Evolutionary conservation across 345 rosid genomes (phyloP).

Genomic region (Aethionema arabicum): DNA sequence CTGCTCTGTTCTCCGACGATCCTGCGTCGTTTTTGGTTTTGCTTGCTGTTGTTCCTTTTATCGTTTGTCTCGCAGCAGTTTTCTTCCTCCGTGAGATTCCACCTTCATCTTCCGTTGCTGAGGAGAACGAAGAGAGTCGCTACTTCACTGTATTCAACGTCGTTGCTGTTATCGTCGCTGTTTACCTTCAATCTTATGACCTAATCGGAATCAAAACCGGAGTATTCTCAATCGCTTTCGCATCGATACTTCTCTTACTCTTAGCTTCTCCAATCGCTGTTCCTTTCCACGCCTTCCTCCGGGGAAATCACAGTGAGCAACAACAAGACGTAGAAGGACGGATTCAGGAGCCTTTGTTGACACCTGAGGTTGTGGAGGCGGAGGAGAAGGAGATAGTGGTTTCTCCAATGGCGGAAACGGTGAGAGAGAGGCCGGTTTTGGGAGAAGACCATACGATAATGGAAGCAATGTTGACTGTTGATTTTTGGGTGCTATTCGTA

Average conservation of each 20-base stretch:
- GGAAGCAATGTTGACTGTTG: conserved; percentile 63
- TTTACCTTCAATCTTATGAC: conserved; percentile 68
- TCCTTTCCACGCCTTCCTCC: conserved; percentile 50
- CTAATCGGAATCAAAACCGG: conserved; percentile 46
- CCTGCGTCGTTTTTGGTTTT: conserved; percentile 64
- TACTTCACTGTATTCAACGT: conserved; percentile 63
- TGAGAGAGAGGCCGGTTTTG: conserved; percentile 47
- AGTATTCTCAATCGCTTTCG: conserved; percentile 44
- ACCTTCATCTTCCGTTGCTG: conserved; percentile 41
- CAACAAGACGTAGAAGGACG: conserved; percentile 43
- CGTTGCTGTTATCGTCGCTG: conserved; percentile 71
- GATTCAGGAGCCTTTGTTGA: conserved; percentile 52
- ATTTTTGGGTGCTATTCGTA: conserved; percentile 80
- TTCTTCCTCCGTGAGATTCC: conserved; percentile 87
- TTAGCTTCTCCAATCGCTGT: conserved; percentile 63
- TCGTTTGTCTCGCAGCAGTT: conserved; percentile 72
- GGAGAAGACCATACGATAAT: conserved; percentile 88
- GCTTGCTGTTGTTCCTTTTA: conserved; percentile 68
- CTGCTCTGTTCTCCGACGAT: conserved; percentile 68
- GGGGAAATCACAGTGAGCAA: conserved; percentile 30
- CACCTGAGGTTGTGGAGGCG: conserved; percentile 17
- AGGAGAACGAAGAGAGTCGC: conserved; percentile 59
- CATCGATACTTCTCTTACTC: conserved; percentile 47
- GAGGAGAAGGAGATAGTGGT: conserved; percentile 15
- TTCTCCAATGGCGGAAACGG: conserved; percentile 14